Evolutionary conservation across 768 basidiomycete species (phyloP).

Genomic region (Coprinellus micaceus): DNA sequence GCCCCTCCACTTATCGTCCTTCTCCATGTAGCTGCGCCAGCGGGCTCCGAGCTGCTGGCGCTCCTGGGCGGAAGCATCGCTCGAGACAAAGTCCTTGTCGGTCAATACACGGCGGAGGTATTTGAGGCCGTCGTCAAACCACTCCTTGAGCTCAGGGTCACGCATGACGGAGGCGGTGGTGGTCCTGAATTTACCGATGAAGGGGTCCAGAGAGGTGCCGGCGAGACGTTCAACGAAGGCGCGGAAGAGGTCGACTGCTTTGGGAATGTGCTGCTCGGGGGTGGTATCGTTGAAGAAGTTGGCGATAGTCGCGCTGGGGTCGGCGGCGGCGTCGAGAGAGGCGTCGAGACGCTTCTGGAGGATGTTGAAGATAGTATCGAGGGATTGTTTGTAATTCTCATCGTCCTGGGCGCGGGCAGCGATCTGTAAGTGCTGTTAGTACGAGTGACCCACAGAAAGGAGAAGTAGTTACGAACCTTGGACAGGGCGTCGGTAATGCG

Average conservation of each 20-base stretch:
- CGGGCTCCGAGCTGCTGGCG: constrained; percentile 44
- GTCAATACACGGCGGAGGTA: constrained; percentile 44
- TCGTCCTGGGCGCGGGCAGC: constrained; percentile 64
- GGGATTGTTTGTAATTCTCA: constrained; percentile 50
- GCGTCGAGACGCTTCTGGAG: constrained; percentile 55
- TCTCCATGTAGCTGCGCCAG: constrained; percentile 49
- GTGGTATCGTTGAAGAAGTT: constrained; percentile 61
- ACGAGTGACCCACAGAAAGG: not conserved
- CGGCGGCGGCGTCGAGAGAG: constrained; percentile 47
- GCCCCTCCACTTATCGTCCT: constrained; percentile 50
- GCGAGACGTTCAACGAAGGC: constrained; percentile 50
- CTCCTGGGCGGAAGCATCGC: constrained; percentile 40
- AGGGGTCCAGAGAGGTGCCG: constrained; percentile 45
- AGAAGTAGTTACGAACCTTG: constrained; percentile 34
- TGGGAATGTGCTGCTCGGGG: constrained; percentile 56
- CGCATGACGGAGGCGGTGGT: constrained; percentile 48
- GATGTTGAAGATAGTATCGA: constrained; percentile 55
- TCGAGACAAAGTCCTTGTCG: constrained; percentile 49
- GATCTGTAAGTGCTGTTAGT: constrained; percentile 35
- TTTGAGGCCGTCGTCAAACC: constrained; percentile 52
- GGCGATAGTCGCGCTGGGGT: constrained; percentile 45
- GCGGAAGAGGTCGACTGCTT: constrained; percentile 49
- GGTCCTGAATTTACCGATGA: constrained; percentile 38
- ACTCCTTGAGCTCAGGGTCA: constrained; percentile 50
- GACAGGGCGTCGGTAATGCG: constrained; percentile 51